A percentile compares a stretch with the other conserved stretches of the same genome.
These are phyloP conservation scores for Penicillium thymicola DNA, from an alignment of 2,329 filamentous ascomycete genomes.

Conservation along the genomic window DNA sequence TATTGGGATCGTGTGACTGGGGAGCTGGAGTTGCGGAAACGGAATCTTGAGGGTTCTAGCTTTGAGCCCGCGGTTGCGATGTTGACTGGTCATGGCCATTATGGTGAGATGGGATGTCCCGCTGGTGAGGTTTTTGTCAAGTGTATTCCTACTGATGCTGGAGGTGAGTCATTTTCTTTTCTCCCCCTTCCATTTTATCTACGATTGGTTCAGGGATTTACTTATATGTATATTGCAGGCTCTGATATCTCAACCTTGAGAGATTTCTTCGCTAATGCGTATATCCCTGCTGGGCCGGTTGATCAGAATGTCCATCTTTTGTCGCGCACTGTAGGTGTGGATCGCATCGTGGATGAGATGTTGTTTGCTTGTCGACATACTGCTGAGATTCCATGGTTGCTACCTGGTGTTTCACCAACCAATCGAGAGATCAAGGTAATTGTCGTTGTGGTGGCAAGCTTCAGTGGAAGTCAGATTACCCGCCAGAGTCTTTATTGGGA, in stretches of 20 bases:
- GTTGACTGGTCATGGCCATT: conserved; percentile 4
- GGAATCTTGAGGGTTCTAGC: conserved; percentile 14
- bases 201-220: not conserved
- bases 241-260: conserved; percentile 24
- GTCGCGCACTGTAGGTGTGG: conserved; percentile 54
- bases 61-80: conserved; percentile 8
- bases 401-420: conserved; percentile 54
- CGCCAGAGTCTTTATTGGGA: conserved; percentile 62
- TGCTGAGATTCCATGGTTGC: conserved; percentile 53
- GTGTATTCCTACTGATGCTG: conserved; percentile 37
- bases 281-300: conserved; percentile 49
- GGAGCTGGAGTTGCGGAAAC: conserved; percentile 18
- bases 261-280: conserved; percentile 54
- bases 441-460: conserved; percentile 50
- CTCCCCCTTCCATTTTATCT: not conserved
- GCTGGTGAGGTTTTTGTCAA: conserved; percentile 28
- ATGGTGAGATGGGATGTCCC: not conserved
- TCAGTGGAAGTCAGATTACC: conserved; percentile 32
- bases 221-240: conserved; percentile 10
- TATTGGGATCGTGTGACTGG: conserved; percentile 31
- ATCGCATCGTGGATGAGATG: conserved; percentile 58
- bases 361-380: conserved; percentile 55
- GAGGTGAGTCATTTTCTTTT: conserved; percentile 27
- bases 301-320: conserved; percentile 51
- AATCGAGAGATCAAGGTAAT: conserved; percentile 53